Percentiles rank a stretch among this genome's conserved stretches.
Evolutionary conservation across 768 basidiomycete genomes (phyloP).

Genomic region (Ramaria sp.): DNA sequence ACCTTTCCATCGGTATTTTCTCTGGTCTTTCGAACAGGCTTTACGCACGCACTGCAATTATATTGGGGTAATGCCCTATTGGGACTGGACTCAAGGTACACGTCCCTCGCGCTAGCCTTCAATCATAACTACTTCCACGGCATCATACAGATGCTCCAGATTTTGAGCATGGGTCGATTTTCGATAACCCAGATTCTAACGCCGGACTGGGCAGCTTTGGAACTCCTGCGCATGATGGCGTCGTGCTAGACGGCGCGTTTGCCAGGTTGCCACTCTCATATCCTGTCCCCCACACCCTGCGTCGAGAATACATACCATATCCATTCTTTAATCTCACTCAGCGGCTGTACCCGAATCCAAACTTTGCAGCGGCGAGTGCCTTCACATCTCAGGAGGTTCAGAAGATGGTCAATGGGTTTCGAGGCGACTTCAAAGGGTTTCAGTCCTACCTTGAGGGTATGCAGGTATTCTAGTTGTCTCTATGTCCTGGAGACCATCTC

Average conservation of each 20-base stretch:
- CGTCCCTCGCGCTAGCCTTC: not conserved
- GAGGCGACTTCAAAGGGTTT: slow-evolving; percentile 23
- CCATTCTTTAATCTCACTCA: slow-evolving; percentile 17
- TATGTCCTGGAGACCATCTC: not conserved
- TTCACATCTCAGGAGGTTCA: slow-evolving; percentile 18
- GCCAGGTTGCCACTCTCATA: slow-evolving; percentile 19
- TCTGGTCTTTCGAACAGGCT: slow-evolving; percentile 14
- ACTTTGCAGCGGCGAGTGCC: slow-evolving; percentile 17
- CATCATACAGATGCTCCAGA: slow-evolving; percentile 15
- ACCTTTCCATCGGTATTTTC: slow-evolving; percentile 20
- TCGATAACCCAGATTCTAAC: slow-evolving; percentile 14
- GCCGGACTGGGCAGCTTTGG: slow-evolving; percentile 21
- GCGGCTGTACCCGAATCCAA: slow-evolving; percentile 14
- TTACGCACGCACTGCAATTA: slow-evolving; percentile 18
- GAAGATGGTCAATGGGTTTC: slow-evolving; percentile 17
- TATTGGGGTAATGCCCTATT: slow-evolving; percentile 17
- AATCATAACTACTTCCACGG: not conserved
- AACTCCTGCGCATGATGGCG: slow-evolving; percentile 14
- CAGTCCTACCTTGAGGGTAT: slow-evolving; percentile 21
- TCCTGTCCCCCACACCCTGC: slow-evolving; percentile 22
- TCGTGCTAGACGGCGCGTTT: slow-evolving; percentile 21
- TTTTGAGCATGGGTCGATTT: slow-evolving; percentile 15
- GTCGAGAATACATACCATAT: slow-evolving; percentile 24
- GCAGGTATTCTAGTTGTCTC: slow-evolving; percentile 14
- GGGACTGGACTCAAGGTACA: slow-evolving; percentile 21